Evolutionary conservation across 306 rosid genomes (phyloP).

Genomic region (Canavalia gladiata): DNA sequence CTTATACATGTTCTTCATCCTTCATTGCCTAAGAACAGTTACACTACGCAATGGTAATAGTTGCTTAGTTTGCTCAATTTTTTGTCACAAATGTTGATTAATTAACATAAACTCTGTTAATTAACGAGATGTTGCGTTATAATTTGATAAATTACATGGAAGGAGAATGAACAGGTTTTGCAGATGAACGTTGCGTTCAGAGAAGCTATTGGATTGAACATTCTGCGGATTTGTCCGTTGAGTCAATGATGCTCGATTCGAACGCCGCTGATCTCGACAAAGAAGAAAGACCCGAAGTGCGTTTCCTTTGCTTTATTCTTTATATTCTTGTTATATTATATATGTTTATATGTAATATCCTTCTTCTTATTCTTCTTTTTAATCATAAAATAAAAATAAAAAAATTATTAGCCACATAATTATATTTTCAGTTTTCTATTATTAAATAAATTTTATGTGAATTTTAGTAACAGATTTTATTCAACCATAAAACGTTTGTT

Average conservation of each 20-base stretch:
- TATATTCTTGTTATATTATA: neutral
- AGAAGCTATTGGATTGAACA: slow-evolving; percentile 84
- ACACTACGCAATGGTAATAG: too few relatives aligned
- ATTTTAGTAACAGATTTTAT: too few relatives aligned
- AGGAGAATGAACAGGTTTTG: neutral
- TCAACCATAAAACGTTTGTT: too few relatives aligned
- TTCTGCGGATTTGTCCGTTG: slow-evolving; percentile 68
- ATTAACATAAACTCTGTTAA: neutral
- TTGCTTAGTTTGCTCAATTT: too few relatives aligned
- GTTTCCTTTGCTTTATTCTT: neutral
- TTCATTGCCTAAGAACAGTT: too few relatives aligned
- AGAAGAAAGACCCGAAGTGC: slow-evolving; percentile 92
- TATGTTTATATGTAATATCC: too few relatives aligned
- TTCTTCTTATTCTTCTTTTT: too few relatives aligned
- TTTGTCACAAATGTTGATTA: neutral
- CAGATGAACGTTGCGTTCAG: slow-evolving; percentile 76
- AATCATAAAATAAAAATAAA: too few relatives aligned
- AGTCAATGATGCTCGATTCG: slow-evolving; percentile 96
- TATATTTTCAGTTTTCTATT: too few relatives aligned
- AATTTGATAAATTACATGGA: neutral
- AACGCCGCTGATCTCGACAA: slow-evolving; percentile 93
- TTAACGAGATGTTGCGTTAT: neutral
- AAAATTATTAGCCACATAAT: too few relatives aligned
- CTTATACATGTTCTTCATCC: too few relatives aligned
- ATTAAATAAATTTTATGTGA: too few relatives aligned